Evolutionary conservation across 768 basidiomycete species (phyloP).

Genomic region (Hypholoma fasciculare): DNA sequence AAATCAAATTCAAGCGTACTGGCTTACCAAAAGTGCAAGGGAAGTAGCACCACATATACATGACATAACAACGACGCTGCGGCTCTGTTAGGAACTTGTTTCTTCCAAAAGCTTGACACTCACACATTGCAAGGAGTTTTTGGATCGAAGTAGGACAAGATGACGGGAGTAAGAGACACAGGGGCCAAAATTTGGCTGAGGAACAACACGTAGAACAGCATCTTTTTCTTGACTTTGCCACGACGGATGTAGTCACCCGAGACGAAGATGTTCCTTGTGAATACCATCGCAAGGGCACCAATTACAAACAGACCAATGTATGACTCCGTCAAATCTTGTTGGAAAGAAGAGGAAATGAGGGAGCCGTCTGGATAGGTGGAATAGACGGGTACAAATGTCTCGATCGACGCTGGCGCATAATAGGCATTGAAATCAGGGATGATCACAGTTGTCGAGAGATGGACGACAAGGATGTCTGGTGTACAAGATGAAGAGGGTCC

Average conservation of each 20-base stretch:
- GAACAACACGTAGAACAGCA: slow-evolving; percentile 56
- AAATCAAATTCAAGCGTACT: neutral
- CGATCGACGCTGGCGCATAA: slow-evolving; percentile 39
- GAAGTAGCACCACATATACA: slow-evolving; percentile 34
- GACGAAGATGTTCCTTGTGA: slow-evolving; percentile 51
- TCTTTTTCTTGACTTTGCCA: slow-evolving; percentile 57
- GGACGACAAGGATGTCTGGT: slow-evolving; percentile 46
- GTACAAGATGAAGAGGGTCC: slow-evolving; percentile 30
- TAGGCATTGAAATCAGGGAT: slow-evolving; percentile 47
- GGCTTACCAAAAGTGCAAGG: slow-evolving; percentile 39
- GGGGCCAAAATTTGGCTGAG: slow-evolving; percentile 56
- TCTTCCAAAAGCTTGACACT: slow-evolving; percentile 18
- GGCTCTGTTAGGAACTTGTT: slow-evolving; percentile 4
- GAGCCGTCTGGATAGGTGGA: slow-evolving; percentile 54
- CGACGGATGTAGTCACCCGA: slow-evolving; percentile 52
- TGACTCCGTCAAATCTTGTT: slow-evolving; percentile 39
- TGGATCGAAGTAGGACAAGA: slow-evolving; percentile 46
- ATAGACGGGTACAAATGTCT: slow-evolving; percentile 49
- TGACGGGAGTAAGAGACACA: slow-evolving; percentile 39
- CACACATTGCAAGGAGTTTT: slow-evolving; percentile 47
- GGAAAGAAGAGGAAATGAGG: slow-evolving; percentile 48
- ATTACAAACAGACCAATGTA: slow-evolving; percentile 45
- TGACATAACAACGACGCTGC: slow-evolving; percentile 39
- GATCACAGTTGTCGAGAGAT: slow-evolving; percentile 48
- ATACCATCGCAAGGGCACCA: slow-evolving; percentile 51